Evolutionary conservation across 805 yeast species (phyloP).

Genomic region (Myxozyma kluyveri): DNA sequence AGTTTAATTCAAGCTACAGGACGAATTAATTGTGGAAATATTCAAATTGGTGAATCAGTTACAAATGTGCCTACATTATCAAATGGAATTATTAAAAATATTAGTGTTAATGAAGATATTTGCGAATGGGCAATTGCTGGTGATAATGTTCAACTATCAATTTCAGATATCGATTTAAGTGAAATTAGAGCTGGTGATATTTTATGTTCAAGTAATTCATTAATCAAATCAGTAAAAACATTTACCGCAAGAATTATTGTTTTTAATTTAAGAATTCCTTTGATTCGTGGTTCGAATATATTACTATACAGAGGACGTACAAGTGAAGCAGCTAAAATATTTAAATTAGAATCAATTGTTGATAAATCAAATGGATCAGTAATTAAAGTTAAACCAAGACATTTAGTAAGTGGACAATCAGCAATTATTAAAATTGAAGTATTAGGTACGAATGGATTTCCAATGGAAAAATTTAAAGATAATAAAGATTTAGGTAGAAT

Average conservation of each 20-base stretch:
- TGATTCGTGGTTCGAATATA: constrained; percentile 75
- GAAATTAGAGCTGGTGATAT: constrained; percentile 67
- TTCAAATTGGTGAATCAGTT: constrained; percentile 70
- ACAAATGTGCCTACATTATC: constrained; percentile 51
- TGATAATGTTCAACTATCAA: constrained; percentile 51
- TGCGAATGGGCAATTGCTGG: constrained; percentile 50
- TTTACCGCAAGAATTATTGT: constrained; percentile 57
- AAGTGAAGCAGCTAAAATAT: constrained; percentile 65
- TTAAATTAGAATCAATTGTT: constrained; percentile 44
- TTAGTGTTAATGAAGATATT: constrained; percentile 32
- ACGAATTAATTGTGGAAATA: constrained; percentile 61
- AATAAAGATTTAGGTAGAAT: constrained; percentile 60
- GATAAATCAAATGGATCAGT: constrained; percentile 37
- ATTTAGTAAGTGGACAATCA: constrained; percentile 56
- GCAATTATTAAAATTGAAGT: constrained; percentile 60
- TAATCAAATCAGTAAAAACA: constrained; percentile 47
- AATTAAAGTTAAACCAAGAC: constrained; percentile 49
- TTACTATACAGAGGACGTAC: constrained; percentile 73
- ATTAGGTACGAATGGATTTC: constrained; percentile 47
- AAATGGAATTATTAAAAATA: constrained; percentile 32
- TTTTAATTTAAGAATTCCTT: constrained; percentile 68
- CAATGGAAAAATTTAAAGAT: constrained; percentile 50
- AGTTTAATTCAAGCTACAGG: constrained; percentile 57
- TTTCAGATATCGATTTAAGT: constrained; percentile 40
- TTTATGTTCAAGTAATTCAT: constrained; percentile 48